Evolutionary conservation across 257 asterid genomes (phyloP).

Genomic region (Osmanthus fragrans): DNA sequence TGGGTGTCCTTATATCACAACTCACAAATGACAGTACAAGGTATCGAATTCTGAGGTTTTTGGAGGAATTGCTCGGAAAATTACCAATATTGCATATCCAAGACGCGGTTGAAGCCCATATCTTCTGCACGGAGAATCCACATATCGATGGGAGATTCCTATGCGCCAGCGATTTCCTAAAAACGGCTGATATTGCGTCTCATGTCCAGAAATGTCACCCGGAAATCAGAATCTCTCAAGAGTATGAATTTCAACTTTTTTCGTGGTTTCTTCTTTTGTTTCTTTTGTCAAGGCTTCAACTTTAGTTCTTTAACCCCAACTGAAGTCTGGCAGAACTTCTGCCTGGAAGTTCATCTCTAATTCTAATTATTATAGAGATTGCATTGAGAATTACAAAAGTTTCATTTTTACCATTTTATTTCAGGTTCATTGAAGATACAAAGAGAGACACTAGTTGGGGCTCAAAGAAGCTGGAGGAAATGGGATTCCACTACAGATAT

Average conservation of each 20-base stretch:
- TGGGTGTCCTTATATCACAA: constrained; percentile 28
- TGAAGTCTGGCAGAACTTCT: no score
- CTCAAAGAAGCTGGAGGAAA: constrained; percentile 46
- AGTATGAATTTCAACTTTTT: constrained; percentile 27
- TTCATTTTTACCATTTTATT: background rate
- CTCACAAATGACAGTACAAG: constrained; percentile 8
- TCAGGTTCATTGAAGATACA: constrained; percentile 56
- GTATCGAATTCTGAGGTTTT: constrained; percentile 32
- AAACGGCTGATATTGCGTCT: constrained; percentile 48
- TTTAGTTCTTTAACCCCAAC: no score
- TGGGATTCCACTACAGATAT: constrained; percentile 53
- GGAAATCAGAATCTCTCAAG: constrained; percentile 25
- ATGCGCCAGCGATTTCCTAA: constrained; percentile 45
- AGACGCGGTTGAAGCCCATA: constrained; percentile 58
- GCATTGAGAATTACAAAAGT: background rate
- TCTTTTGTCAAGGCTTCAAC: no score
- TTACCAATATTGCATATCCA: constrained; percentile 53
- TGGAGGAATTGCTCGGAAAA: constrained; percentile 56
- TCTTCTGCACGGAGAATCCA: constrained; percentile 42
- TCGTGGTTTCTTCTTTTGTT: no score
- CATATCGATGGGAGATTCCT: constrained; percentile 46
- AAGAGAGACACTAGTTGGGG: constrained; percentile 52
- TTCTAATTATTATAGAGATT: background rate
- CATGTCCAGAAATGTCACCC: constrained; percentile 28
- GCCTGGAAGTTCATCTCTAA: no score